These are phyloP conservation scores for Endogone sp. DNA, from an alignment of 192 early-diverging fungal genomes.

Conservation along the genomic window DNA sequence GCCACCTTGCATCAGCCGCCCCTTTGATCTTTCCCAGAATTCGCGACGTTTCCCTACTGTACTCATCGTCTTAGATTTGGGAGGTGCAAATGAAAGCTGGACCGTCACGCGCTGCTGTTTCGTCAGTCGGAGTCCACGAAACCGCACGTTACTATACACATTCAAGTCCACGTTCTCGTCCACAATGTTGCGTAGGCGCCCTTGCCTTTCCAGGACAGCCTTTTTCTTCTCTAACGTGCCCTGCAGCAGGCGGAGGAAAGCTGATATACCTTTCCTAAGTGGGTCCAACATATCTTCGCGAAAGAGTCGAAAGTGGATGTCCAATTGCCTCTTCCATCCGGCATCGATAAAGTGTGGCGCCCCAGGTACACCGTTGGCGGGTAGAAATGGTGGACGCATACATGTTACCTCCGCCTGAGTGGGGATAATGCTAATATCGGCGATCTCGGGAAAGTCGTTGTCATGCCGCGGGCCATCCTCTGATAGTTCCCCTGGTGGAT, in stretches of 20 bases:
- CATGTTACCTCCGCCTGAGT: conserved; percentile 35
- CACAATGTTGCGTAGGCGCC: neutral
- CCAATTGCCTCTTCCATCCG: conserved; percentile 33
- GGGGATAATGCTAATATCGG: conserved; percentile 35
- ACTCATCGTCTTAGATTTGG: conserved; percentile 2
- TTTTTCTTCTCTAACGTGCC: neutral
- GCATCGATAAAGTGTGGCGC: conserved; percentile 23
- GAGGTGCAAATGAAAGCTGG: conserved; percentile 8
- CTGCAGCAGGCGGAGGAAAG: conserved; percentile 18
- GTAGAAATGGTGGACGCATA: conserved; percentile 25
- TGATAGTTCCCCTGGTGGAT: neutral
- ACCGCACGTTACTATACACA: conserved; percentile 9
- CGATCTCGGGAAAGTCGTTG: conserved; percentile 36
- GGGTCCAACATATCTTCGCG: conserved; percentile 39
- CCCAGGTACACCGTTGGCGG: conserved; percentile 23
- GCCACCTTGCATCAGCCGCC: conserved; percentile 38
- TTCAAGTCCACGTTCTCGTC: conserved; percentile 5
- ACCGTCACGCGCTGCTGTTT: neutral
- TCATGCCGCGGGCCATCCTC: conserved; percentile 24
- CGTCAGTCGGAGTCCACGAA: neutral
- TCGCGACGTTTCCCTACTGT: conserved; percentile 17
- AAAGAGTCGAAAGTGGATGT: conserved; percentile 45
- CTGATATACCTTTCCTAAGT: conserved; percentile 26
- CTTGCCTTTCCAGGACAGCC: neutral
- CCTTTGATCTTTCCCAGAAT: conserved; percentile 41